Percentiles rank a stretch among this genome's conserved stretches.
phyloP scores from a whole-genome alignment of 1,139 yeast genomes.

The Waltiozyma sp. region DNA sequence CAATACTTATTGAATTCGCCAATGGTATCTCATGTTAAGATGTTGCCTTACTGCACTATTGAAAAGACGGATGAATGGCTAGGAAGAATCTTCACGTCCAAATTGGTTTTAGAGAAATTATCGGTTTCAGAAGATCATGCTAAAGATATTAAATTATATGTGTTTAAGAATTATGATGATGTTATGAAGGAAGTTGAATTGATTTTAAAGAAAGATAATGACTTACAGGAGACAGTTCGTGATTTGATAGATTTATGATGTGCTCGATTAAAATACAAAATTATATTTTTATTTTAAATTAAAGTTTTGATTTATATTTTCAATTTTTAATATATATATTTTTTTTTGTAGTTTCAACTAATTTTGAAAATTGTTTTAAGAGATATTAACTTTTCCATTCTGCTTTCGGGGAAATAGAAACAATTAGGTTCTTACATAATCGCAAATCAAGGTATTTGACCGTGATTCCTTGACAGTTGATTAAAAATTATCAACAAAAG shows the following conservation, averaged over 20 bases:
- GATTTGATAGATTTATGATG: neutral
- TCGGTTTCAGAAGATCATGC: neutral
- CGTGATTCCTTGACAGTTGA: neutral
- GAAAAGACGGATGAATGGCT: slow-evolving; percentile 18
- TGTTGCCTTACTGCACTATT: slow-evolving; percentile 3
- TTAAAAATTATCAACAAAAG: neutral
- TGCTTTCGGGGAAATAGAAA: no score
- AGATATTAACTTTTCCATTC: no score
- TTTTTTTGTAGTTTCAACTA: no score
- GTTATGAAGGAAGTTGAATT: neutral
- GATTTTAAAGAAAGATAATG: neutral
- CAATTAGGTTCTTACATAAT: neutral
- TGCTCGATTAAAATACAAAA: no score
- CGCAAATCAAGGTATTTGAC: no score
- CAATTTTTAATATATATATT: no score
- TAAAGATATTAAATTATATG: slow-evolving; percentile 9
- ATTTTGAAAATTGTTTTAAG: no score
- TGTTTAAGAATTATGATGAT: slow-evolving; percentile 10
- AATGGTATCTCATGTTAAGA: neutral
- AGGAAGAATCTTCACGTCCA: slow-evolving; percentile 13
- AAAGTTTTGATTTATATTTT: no score
- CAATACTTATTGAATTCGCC: neutral
- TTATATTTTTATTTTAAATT: no score
- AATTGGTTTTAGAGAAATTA: slow-evolving; percentile 11
- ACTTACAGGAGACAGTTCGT: neutral